Conservation (phyloP, 1,139 yeast genomes). For the Yamadazyma atlantica region DNA sequence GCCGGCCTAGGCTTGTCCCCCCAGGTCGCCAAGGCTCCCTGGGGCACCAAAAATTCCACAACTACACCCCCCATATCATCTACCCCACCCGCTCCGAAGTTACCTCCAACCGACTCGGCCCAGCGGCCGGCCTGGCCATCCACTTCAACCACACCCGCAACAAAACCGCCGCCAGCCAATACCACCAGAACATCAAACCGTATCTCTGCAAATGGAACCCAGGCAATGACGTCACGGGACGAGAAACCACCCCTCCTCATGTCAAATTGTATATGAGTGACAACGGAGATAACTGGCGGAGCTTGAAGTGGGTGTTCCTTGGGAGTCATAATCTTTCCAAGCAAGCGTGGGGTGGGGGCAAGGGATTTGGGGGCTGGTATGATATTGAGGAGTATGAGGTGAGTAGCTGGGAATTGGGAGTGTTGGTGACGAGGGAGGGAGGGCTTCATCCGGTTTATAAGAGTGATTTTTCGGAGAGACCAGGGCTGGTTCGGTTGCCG, state of each 20-base stretch:
- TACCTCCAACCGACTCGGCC: conserved; percentile 42
- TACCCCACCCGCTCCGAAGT: conserved; percentile 59
- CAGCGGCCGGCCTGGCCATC: conserved; percentile 53
- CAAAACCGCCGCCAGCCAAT: conserved; percentile 23
- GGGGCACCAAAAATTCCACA: conserved; percentile 25
- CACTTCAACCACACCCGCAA: conserved; percentile 44
- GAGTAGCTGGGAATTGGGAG: conserved; percentile 58
- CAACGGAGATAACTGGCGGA: conserved; percentile 48
- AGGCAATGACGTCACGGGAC: conserved; percentile 21
- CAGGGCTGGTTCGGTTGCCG: conserved; percentile 48
- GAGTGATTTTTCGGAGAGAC: conserved; percentile 27
- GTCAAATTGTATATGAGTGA: conserved; percentile 41
- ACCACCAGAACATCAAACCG: conserved; percentile 33
- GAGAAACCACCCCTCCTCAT: conserved; percentile 41
- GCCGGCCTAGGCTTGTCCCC: no score
- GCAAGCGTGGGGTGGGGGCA: conserved; percentile 69
- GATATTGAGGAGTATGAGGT: conserved; percentile 24
- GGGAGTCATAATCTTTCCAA: conserved; percentile 67
- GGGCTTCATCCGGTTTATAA: conserved; percentile 39
- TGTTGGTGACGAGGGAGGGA: conserved; percentile 33
- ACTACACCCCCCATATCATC: conserved; percentile 47
- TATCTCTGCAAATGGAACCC: conserved; percentile 35
- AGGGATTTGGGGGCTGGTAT: conserved; percentile 16
- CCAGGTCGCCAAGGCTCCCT: conserved; percentile 30
- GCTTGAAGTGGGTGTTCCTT: conserved; percentile 61